A percentile compares a stretch with the other conserved stretches of the same genome.
Evolutionary conservation across 805 yeast species (phyloP).

Genomic region (Candida ascalaphidarum): DNA sequence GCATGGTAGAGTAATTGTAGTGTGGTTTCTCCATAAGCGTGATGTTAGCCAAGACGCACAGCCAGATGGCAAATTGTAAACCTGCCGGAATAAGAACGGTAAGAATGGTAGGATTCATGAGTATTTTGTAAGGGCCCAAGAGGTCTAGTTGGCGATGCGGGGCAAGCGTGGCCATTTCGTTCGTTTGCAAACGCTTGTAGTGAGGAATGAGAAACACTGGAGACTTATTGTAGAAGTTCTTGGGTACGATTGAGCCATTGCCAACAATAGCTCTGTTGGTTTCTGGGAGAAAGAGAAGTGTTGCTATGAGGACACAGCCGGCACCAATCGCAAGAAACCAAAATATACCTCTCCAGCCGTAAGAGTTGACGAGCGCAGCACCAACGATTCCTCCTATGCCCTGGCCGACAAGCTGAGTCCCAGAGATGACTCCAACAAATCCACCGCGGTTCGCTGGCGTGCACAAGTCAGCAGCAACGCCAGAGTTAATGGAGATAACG

Average conservation of each 20-base stretch:
- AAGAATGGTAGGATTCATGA: background rate
- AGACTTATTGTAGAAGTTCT: no score
- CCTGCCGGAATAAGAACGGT: slow-evolving; percentile 1
- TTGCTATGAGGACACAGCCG: slow-evolving; percentile 30
- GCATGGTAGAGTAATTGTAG: slow-evolving; percentile 32
- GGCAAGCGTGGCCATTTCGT: slow-evolving; percentile 4
- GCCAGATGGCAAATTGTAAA: slow-evolving; percentile 2
- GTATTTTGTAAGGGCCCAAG: background rate
- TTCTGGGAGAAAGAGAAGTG: slow-evolving; percentile 50
- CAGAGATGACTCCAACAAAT: slow-evolving; percentile 55
- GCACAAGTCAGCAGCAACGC: slow-evolving; percentile 69
- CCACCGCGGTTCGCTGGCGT: slow-evolving; percentile 61
- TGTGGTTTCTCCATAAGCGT: background rate
- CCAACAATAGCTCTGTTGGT: slow-evolving; percentile 69
- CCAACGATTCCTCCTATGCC: slow-evolving; percentile 73
- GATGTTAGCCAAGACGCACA: slow-evolving; percentile 1
- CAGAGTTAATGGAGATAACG: slow-evolving; percentile 59
- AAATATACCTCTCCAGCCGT: slow-evolving; percentile 67
- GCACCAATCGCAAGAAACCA: slow-evolving; percentile 67
- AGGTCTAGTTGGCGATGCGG: background rate
- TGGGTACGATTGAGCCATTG: slow-evolving; percentile 58
- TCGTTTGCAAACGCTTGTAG: slow-evolving; percentile 3
- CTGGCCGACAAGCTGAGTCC: slow-evolving; percentile 62
- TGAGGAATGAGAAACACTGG: slow-evolving; percentile 2
- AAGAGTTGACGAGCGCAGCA: slow-evolving; percentile 27